Evolutionary conservation across 106 monocot genomes (phyloP).

Genomic region (Platanthera zijinensis): DNA sequence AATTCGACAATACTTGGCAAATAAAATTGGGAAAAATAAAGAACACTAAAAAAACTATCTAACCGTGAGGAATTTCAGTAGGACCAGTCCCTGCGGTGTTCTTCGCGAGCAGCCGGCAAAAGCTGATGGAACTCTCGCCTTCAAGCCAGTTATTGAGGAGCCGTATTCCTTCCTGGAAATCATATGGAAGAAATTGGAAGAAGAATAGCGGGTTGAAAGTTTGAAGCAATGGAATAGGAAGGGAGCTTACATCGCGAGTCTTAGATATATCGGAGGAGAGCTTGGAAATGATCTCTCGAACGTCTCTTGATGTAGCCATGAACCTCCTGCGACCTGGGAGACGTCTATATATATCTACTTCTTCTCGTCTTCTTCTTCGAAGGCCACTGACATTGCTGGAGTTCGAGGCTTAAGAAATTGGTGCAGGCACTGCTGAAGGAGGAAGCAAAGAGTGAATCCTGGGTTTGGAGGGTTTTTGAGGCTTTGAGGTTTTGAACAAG

Average conservation of each 20-base stretch:
- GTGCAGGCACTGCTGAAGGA: no score
- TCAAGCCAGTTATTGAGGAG: slow-evolving; percentile 70
- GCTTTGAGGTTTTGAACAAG: no score
- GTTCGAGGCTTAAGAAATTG: no score
- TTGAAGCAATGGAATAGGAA: neutral
- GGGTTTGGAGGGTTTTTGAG: no score
- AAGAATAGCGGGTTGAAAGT: neutral
- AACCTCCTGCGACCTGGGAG: neutral
- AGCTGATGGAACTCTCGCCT: slow-evolving; percentile 55
- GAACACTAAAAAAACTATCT: neutral
- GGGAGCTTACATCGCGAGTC: slow-evolving; percentile 48
- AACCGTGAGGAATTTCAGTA: slow-evolving; percentile 49
- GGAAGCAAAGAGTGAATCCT: no score
- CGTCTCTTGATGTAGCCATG: slow-evolving; percentile 72
- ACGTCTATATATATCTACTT: no score
- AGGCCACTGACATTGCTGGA: no score
- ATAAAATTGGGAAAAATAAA: neutral
- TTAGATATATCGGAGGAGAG: slow-evolving; percentile 77
- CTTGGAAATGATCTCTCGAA: slow-evolving; percentile 64
- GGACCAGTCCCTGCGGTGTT: slow-evolving; percentile 51
- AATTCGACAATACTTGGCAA: slow-evolving; percentile 7
- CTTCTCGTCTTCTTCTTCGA: no score
- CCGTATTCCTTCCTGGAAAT: slow-evolving; percentile 62
- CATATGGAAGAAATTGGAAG: neutral
- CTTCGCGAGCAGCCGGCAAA: slow-evolving; percentile 57